phyloP scores from a whole-genome alignment of 1,139 yeast genomes.

The Taphrina populina region DNA sequence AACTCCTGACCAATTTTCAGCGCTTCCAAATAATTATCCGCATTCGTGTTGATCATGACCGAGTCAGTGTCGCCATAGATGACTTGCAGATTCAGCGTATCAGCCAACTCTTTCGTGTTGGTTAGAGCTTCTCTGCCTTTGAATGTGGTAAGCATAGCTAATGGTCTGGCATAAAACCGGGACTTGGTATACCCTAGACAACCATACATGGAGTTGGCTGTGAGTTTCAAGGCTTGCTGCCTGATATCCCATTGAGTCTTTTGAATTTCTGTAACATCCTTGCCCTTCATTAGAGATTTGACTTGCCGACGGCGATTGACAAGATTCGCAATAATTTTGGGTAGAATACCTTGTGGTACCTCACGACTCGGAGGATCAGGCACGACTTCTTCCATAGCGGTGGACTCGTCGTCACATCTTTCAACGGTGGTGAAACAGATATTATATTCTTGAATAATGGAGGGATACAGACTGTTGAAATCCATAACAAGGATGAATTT shows the following conservation, averaged over 20 bases:
- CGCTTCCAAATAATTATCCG: constrained; percentile 67
- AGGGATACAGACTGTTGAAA: constrained; percentile 95
- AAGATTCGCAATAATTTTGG: constrained; percentile 74
- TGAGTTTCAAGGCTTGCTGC: constrained; percentile 91
- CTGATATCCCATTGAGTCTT: constrained; percentile 71
- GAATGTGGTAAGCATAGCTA: constrained; percentile 92
- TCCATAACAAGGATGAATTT: constrained; percentile 92
- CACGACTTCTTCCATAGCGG: constrained; percentile 61
- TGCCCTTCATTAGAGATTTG: constrained; percentile 75
- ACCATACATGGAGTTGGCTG: constrained; percentile 99
- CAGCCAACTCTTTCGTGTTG: constrained; percentile 92
- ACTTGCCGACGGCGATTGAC: constrained; percentile 93
- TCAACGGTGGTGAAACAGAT: constrained; percentile 96
- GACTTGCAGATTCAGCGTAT: constrained; percentile 74
- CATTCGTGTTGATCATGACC: constrained; percentile 95
- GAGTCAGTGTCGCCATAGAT: constrained; percentile 99
- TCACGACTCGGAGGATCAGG: constrained; percentile 69
- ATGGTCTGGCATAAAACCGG: constrained; percentile 90
- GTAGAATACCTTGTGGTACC: constrained; percentile 74
- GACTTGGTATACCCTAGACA: constrained; percentile 92
- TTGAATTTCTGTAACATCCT: constrained; percentile 65
- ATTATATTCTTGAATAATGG: constrained; percentile 93
- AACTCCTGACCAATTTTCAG: constrained; percentile 79
- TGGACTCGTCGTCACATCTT: constrained; percentile 52
- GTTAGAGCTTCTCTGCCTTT: constrained; percentile 94